Conservation (phyloP, 1,284 basidiomycete species). For the Melampsora americana region DNA sequence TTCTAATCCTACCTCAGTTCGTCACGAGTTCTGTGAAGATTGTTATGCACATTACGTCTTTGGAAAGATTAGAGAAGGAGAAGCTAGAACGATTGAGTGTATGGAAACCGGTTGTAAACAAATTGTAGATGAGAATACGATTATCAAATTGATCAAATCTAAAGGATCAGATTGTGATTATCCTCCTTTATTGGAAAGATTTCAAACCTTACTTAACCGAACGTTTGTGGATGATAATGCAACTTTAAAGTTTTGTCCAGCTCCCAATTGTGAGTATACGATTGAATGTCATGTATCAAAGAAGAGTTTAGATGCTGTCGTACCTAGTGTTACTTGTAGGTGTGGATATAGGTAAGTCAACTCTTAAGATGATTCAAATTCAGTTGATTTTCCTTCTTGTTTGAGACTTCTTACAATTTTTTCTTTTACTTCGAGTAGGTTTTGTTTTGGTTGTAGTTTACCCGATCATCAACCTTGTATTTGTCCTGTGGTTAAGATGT, state of each 20-base stretch:
- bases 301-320: conserved; percentile 65
- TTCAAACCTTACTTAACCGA: conserved; percentile 79
- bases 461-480: conserved; percentile 83
- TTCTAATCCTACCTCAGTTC: neutral
- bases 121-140: conserved; percentile 62
- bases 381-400: neutral
- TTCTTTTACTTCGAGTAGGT: conserved; percentile 73
- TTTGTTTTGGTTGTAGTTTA: conserved; percentile 56
- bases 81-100: conserved; percentile 75
- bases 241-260: conserved; percentile 86
- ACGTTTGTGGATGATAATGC: conserved; percentile 83
- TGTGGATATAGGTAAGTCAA: conserved; percentile 70
- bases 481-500: conserved; percentile 82
- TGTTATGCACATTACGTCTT: conserved; percentile 84
- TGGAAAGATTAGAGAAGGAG: conserved; percentile 82
- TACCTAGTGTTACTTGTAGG: conserved; percentile 82
- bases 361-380: neutral
- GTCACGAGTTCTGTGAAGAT: conserved; percentile 62
- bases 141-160: conserved; percentile 56
- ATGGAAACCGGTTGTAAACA: conserved; percentile 86
- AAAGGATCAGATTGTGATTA: neutral
- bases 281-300: conserved; percentile 74
- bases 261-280: conserved; percentile 66
- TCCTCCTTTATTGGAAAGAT: conserved; percentile 56
- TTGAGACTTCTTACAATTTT: neutral